Base-by-base conservation (phyloP, 768 basidiomycete species). In the Steccherinum ochraceum region DNA sequence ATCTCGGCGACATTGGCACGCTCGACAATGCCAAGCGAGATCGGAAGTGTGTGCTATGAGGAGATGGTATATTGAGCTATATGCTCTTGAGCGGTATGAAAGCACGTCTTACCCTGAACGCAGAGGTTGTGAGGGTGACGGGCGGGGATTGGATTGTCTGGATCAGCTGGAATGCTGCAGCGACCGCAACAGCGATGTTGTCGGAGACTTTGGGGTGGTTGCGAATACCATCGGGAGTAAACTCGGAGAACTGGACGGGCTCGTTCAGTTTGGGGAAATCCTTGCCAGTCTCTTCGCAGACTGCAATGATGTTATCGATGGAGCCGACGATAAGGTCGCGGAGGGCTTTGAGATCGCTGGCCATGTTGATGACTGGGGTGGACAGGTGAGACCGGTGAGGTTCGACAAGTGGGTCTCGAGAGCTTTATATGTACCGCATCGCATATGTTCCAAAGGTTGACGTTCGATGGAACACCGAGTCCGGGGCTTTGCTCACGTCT, bases 101-200 rank as follows among this genome's bases (percentile, higher is more conserved):
- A n/a, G n/a, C n/a, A n/a, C n/a, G n/a, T n/a, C 46, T 10, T 20
- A 53, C 55, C 48, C 50, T 48, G 45, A 53, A 11, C 5, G 55
- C 44, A 16, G 48, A 45, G 13, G 44, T 24, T n/a, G 47, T 12
- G 5, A 67, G 24, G 21, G 61, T 54, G 26, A 56, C 52, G 11
- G 59, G 57, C 2, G 69, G 64, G n/a, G 68, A 60, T 0, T 61
- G 48, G 1, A 68, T 54, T 21, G 57, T 60, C 4, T 66, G 62
- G 13, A 63, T 59, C 2, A 71, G 63, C 46, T 71, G 70, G 12
- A 59, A 50, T 3, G 69, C 67, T 2, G 71, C 70, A 3, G 69
- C 61, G 23, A 60, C 59, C 39, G 67, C 58, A 13, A 66, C 56
- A 24, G 58, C 63, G 1, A 65, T 62, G 12, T 66, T 64, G 48